Conservation (phyloP, 1,139 yeast genomes). For the Barnettozyma hawaiiensis region DNA sequence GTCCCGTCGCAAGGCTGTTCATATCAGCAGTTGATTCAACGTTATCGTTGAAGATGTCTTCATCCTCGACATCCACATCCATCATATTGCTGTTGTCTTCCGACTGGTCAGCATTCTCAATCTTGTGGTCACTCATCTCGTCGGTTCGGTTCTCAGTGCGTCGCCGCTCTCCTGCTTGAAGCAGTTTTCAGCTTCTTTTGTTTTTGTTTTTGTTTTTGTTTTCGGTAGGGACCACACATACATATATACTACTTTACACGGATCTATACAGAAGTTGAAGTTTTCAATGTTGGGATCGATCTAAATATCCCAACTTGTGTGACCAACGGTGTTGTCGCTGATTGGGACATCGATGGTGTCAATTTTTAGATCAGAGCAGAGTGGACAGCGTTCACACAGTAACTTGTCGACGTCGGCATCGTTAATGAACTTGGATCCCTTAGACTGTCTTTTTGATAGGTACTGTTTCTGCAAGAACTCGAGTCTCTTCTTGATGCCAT, state of each 20-base stretch:
- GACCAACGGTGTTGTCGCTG: constrained; percentile 3
- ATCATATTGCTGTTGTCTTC: constrained; percentile 1
- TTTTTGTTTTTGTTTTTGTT: background rate
- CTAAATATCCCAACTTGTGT: constrained; percentile 19
- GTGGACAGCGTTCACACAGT: constrained; percentile 62
- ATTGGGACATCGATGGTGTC: constrained; percentile 61
- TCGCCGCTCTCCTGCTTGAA: too few relatives aligned
- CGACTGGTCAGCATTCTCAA: background rate
- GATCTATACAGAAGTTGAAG: too few relatives aligned
- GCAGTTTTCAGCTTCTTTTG: background rate
- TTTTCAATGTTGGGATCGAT: too few relatives aligned
- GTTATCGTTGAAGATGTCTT: constrained; percentile 33
- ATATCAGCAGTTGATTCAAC: constrained; percentile 25
- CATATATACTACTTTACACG: background rate
- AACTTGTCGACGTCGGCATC: constrained; percentile 47
- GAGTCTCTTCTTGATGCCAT: constrained; percentile 57
- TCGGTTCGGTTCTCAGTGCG: too few relatives aligned
- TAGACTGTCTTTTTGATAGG: constrained; percentile 22
- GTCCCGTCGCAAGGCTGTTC: constrained; percentile 11
- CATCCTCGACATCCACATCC: constrained; percentile 37
- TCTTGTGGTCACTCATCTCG: background rate
- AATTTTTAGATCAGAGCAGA: constrained; percentile 76
- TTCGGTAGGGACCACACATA: background rate
- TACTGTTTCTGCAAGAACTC: constrained; percentile 46
- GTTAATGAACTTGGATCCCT: constrained; percentile 26